Evolutionary conservation across 768 basidiomycete genomes (phyloP), one percentile per base, ranked within the genome.

Genomic region (Tricholoma flavovirens): DNA sequence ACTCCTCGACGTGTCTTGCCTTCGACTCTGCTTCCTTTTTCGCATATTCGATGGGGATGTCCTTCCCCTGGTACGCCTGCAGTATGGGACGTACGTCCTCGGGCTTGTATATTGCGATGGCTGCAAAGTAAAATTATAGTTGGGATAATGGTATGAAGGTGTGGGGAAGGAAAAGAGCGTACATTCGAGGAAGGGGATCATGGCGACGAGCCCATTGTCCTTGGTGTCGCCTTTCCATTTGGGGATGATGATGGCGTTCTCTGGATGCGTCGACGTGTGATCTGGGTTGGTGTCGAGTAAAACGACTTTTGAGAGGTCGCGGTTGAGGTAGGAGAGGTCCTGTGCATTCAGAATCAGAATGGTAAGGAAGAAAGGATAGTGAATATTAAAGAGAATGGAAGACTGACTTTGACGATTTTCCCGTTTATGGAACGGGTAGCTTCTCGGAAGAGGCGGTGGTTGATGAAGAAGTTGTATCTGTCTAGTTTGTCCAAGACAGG

Each of bases 141-240:
- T 19, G 21, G 56, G 46, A 26, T 48, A 38, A 26, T 22, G 9
- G 26, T 8, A 21, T 10, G 2, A 11, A 40, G n/a, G 40, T 9
- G 9, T 21, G 22, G 53, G 24, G 46, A 53, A 53, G 64, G 4
- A 14, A 12, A 38, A 78, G 5, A n/a, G 69, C 76, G 7, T 64
- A 80, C 93, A 93, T 76, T 98, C 97, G 4, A 99, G 80, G 85
- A 98, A 98, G 0, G 96, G 96, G 61, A 99, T 94, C 79, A 98
- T 81, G n/a, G 86, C 87, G 17, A 98, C 69, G 38, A 98, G 82
- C 0, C 90, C 92, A 60, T 76, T 82, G 68, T 69, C 87, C 72
- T 70, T 70, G 0, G 84, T 74, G 52, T 87, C 82, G 2, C 95
- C 96, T 1, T 83, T 82, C 97, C 97, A 99, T 61, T 86, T 85